These are phyloP conservation scores for Xylaria flabelliformis DNA, from an alignment of 495 filamentous ascomycete genomes.

Conservation along the genomic window DNA sequence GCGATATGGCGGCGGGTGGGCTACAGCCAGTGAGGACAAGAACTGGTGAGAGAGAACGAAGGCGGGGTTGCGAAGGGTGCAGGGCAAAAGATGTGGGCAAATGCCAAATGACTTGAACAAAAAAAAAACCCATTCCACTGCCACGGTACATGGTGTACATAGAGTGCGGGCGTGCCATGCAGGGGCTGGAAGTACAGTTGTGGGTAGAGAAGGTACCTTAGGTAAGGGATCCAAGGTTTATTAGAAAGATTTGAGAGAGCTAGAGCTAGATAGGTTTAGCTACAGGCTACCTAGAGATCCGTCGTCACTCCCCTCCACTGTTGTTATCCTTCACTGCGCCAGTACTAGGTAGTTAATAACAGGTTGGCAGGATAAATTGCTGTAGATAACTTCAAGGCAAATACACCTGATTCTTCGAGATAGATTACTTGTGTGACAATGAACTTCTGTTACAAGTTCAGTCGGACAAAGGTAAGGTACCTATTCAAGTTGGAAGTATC, in stretches of 20 bases:
- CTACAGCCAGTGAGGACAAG: conserved; percentile 20
- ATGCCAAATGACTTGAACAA: conserved; percentile 26
- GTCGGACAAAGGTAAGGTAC: neutral
- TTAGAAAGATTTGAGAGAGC: neutral
- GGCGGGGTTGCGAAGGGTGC: conserved; percentile 29
- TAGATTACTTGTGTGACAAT: neutral
- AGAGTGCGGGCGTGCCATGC: no score
- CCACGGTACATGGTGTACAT: conserved; percentile 1
- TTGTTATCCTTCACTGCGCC: neutral
- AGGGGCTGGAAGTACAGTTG: neutral
- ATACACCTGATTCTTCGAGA: neutral
- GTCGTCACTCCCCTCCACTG: neutral
- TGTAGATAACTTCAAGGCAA: neutral
- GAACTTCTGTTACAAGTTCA: neutral
- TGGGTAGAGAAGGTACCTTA: neutral
- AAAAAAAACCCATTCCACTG: conserved; percentile 13
- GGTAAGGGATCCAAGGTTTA: neutral
- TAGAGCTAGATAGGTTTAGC: conserved; percentile 18
- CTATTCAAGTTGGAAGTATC: neutral
- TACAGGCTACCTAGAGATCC: neutral
- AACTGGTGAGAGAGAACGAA: conserved; percentile 19
- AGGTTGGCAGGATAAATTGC: neutral
- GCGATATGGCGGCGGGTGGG: conserved; percentile 27
- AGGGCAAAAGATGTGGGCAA: conserved; percentile 27
- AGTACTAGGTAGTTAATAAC: no score